phyloP scores from a whole-genome alignment of 257 asterid species.

The Solanum peruvianum region DNA sequence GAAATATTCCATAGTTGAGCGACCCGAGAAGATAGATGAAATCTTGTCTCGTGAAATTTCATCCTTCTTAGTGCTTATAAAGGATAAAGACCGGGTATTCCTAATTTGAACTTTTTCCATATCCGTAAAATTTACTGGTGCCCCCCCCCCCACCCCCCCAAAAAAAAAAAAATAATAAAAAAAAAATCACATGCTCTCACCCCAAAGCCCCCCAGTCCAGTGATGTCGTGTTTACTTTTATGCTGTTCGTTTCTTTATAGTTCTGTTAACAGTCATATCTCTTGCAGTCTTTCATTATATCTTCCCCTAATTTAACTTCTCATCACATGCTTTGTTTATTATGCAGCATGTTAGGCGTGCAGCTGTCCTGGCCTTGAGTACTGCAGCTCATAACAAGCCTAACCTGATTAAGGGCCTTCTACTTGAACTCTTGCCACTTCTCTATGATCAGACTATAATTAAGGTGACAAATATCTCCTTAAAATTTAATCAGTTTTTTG shows the following conservation, averaged over 20 bases:
- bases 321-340: slow-evolving; percentile 12
- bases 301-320: not conserved
- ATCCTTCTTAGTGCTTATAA: slow-evolving; percentile 86
- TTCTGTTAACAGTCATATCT: not conserved
- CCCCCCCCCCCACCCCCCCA: not conserved
- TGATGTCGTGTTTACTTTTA: not conserved
- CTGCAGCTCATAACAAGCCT: slow-evolving; percentile 99
- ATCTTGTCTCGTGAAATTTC: slow-evolving; percentile 77
- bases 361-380: slow-evolving; percentile 93
- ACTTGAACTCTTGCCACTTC: slow-evolving; percentile 85
- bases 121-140: not conserved
- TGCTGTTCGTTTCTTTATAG: not conserved
- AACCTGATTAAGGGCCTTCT: slow-evolving; percentile 77
- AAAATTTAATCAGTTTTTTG: not conserved
- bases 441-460: slow-evolving; percentile 88
- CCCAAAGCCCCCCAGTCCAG: not conserved
- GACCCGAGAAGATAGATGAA: slow-evolving; percentile 90
- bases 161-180: too few relatives aligned
- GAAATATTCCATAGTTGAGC: slow-evolving; percentile 89
- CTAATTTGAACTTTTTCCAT: not conserved
- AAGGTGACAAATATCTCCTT: slow-evolving; percentile 36
- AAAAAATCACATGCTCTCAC: not conserved
- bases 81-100: slow-evolving; percentile 85
- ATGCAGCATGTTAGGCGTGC: slow-evolving; percentile 99
- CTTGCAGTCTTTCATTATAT: not conserved